Evolutionary conservation across 2,329 filamentous ascomycete genomes (phyloP).

Genomic region (Phialemoniopsis sp.): DNA sequence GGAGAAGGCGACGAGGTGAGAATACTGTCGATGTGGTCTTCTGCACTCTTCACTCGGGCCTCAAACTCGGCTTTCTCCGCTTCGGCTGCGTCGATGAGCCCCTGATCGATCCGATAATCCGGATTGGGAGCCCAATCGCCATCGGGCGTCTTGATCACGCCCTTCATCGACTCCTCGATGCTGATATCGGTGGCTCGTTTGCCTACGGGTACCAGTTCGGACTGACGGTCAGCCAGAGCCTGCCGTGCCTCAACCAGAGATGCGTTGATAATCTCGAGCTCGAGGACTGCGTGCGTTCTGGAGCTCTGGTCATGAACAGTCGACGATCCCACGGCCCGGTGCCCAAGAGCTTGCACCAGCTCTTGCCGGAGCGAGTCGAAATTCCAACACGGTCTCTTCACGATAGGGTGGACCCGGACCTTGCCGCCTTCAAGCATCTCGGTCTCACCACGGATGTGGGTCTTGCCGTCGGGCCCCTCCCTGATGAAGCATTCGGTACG

Average conservation of each 20-base stretch:
- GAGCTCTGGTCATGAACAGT: constrained; percentile 37
- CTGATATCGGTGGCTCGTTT: constrained; percentile 34
- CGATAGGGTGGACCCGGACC: constrained; percentile 34
- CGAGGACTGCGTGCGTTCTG: constrained; percentile 35
- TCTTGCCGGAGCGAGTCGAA: constrained; percentile 23
- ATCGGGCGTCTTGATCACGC: constrained; percentile 18
- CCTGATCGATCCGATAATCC: constrained; percentile 26
- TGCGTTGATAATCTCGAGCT: constrained; percentile 34
- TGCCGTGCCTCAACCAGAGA: constrained; percentile 27
- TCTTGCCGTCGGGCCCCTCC: constrained; percentile 31
- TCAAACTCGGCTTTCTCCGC: constrained; percentile 29
- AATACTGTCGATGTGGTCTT: constrained; percentile 19
- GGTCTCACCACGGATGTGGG: constrained; percentile 34
- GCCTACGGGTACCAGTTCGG: constrained; percentile 36
- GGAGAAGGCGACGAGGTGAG: constrained; percentile 14
- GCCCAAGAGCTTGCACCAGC: constrained; percentile 21
- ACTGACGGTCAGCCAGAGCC: constrained; percentile 32
- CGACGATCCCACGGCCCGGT: constrained; percentile 28
- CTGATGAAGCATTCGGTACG: constrained; percentile 31
- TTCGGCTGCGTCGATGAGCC: constrained; percentile 31
- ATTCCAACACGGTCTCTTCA: constrained; percentile 24
- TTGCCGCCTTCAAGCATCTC: constrained; percentile 31
- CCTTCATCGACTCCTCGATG: constrained; percentile 28
- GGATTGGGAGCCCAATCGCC: constrained; percentile 28
- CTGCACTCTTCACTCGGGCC: constrained; percentile 23